Evolutionary conservation across 2,329 filamentous ascomycete species (phyloP), one percentile per base, ranked within the genome.

Genomic region (Thielaviopsis euricoi): DNA sequence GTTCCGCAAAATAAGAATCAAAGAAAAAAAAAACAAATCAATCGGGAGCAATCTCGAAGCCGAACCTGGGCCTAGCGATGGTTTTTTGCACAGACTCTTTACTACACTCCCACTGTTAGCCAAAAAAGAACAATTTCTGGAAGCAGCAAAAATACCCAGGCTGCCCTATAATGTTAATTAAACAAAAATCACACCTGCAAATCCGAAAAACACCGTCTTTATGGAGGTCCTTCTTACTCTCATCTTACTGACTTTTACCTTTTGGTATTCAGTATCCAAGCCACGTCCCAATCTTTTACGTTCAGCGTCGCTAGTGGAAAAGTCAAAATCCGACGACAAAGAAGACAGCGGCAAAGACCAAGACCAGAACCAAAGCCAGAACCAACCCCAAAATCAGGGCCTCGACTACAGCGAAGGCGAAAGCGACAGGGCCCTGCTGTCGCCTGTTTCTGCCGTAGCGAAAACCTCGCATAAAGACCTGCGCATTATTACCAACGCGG

Each of bases 201-300:
- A 40, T n/a, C 13, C 26, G 6, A 40, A 19, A n/a, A 7, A 29
- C 17, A 29, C n/a, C n/a, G 25, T 29, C 21, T 25, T 49, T 25
- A 59, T 59, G 58, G 58, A 59, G 21, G 46, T 56, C 40, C 49
- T 59, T 37, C 26, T 59, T 6, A 23, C 48, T 25, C 50, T 60
- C 43, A 21, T 60, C 48, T 23, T 60, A 40, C 58, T 60, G 52
- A 60, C 55, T 22, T 60, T 60, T 58, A 46, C 49, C 33, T 55
- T 49, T 17, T 54, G 54, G 19, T 55, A 55, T 40, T 52, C 52
- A 60, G 58, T 60, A 9, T 60, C 58, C 37, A 57, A 55, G 49
- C 55, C 58, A 33, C 58, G 58, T 26, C 58, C 52, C n/a, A 53
- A 50, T 53, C 56, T 60, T 26, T 48, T 60, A 9, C 58, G 55